These are phyloP conservation scores for Xylaria sp. DNA, from an alignment of 2,329 filamentous ascomycete species.

Conservation along the genomic window DNA sequence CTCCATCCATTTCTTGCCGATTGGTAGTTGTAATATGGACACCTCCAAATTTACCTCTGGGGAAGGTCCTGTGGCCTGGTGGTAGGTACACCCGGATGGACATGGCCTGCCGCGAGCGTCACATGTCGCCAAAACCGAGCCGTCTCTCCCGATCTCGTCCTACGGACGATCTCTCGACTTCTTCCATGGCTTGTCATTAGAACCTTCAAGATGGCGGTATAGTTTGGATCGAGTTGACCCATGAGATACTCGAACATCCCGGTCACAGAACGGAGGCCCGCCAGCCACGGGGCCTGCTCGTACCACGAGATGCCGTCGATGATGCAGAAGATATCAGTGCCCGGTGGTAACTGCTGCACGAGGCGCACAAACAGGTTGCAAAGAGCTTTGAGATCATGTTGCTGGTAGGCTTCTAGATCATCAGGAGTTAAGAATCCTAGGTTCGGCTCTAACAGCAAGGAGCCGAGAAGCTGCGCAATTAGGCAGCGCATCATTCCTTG, in stretches of 20 bases:
- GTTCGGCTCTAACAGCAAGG: not conserved
- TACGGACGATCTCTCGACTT: not conserved
- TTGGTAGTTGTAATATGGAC: too few relatives aligned
- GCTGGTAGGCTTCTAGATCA: not conserved
- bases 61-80: too few relatives aligned
- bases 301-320: conserved; percentile 3
- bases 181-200: not conserved
- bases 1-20: too few relatives aligned
- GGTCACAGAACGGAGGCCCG: not conserved
- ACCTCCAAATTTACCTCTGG: too few relatives aligned
- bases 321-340: not conserved
- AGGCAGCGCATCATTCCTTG: conserved; percentile 1
- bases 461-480: not conserved
- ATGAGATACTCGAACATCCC: not conserved
- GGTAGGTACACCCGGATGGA: not conserved
- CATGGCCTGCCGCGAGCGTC: not conserved
- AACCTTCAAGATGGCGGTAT: not conserved
- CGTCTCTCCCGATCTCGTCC: not conserved
- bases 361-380: not conserved
- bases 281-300: not conserved
- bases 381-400: not conserved
- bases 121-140: not conserved
- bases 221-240: not conserved
- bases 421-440: not conserved
- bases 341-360: not conserved